Conservation (phyloP, 2,329 filamentous ascomycete genomes). For the Aspergillus flavus region DNA sequence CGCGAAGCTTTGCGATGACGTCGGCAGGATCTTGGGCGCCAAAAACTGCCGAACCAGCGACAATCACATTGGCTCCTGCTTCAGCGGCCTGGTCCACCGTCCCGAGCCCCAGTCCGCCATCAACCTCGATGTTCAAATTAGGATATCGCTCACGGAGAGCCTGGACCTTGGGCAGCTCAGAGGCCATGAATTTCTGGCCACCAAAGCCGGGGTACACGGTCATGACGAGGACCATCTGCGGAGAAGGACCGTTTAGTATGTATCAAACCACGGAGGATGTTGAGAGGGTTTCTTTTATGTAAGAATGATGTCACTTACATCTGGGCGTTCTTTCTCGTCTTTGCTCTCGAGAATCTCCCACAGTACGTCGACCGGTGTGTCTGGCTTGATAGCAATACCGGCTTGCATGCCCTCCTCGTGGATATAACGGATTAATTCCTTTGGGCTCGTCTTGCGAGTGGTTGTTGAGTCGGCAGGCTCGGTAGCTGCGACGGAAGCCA, state of each 20-base stretch:
- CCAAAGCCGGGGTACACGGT: slow-evolving; percentile 97
- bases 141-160: slow-evolving; percentile 83
- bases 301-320: slow-evolving; percentile 63
- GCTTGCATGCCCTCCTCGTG: slow-evolving; percentile 86
- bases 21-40: slow-evolving; percentile 84
- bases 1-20: slow-evolving; percentile 79
- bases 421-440: slow-evolving; percentile 85
- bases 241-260: slow-evolving; percentile 11
- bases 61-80: slow-evolving; percentile 96
- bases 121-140: slow-evolving; percentile 93
- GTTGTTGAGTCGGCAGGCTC: slow-evolving; percentile 71
- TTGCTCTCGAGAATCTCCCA: slow-evolving; percentile 82
- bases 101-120: slow-evolving; percentile 82
- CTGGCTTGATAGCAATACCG: slow-evolving; percentile 93
- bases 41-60: slow-evolving; percentile 94
- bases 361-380: slow-evolving; percentile 85
- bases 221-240: slow-evolving; percentile 96
- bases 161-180: slow-evolving; percentile 89
- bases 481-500: slow-evolving; percentile 79
- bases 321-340: slow-evolving; percentile 75
- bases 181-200: slow-evolving; percentile 97
- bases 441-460: slow-evolving; percentile 72
- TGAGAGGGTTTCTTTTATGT: not conserved
- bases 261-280: not conserved
- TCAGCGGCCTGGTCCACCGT: slow-evolving; percentile 95